Percentiles rank a stretch among this genome's conserved stretches.
Conservation (phyloP, 2,329 filamentous ascomycete genomes). For the Verticillium isaacii region DNA sequence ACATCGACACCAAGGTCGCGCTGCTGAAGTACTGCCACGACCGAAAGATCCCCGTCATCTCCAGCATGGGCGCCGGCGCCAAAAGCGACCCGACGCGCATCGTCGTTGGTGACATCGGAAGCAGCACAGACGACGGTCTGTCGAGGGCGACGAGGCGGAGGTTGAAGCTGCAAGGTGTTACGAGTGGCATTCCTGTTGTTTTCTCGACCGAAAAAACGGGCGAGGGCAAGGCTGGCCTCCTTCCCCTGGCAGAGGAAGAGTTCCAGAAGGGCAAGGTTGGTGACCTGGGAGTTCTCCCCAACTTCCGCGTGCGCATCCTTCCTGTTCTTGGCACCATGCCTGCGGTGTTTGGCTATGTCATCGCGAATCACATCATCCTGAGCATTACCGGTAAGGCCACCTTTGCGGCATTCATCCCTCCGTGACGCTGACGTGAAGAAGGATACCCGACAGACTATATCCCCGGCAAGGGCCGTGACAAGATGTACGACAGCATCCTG, state of each 20-base stretch:
- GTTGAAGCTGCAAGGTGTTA: constrained; percentile 73
- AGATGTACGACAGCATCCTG: constrained; percentile 85
- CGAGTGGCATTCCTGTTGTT: constrained; percentile 81
- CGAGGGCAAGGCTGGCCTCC: constrained; percentile 83
- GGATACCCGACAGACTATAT: constrained; percentile 86
- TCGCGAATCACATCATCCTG: constrained; percentile 90
- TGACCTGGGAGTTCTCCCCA: constrained; percentile 82
- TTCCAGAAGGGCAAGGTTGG: constrained; percentile 80
- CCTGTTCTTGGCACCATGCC: constrained; percentile 97
- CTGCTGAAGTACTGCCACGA: constrained; percentile 83
- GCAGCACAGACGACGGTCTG: constrained; percentile 81
- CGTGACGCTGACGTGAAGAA: constrained; percentile 18
- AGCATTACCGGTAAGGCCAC: constrained; percentile 49
- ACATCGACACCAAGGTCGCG: constrained; percentile 94
- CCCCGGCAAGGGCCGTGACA: constrained; percentile 75
- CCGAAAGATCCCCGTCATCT: constrained; percentile 75
- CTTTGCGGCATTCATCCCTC: background rate
- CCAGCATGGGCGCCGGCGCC: constrained; percentile 93
- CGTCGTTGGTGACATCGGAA: constrained; percentile 85
- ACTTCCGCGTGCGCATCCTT: constrained; percentile 91
- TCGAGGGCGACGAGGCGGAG: constrained; percentile 79
- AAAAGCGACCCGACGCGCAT: constrained; percentile 84
- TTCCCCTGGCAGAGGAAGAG: constrained; percentile 84
- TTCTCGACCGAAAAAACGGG: constrained; percentile 89
- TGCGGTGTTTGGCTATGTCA: constrained; percentile 86